Evolutionary conservation across 2,329 filamentous ascomycete genomes (phyloP).

Genomic region (Calonectria pseudoreteaudii): DNA sequence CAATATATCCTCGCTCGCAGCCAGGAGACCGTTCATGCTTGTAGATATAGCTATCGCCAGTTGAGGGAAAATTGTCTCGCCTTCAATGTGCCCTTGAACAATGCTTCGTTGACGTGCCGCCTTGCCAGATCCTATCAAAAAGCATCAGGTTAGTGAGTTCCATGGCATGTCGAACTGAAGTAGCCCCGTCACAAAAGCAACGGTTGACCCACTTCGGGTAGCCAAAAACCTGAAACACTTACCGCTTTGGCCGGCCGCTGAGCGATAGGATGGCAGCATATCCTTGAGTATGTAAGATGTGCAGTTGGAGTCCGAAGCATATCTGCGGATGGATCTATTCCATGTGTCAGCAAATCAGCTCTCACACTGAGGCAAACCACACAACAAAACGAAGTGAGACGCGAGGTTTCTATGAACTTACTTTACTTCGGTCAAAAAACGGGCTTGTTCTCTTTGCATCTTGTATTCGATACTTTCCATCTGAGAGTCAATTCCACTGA

Average conservation of each 20-base stretch:
- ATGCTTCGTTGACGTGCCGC: neutral
- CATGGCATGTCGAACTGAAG: neutral
- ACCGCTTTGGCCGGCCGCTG: neutral
- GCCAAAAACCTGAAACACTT: neutral
- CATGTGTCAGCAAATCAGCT: neutral
- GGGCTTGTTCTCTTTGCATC: conserved; percentile 6
- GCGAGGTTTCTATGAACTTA: neutral
- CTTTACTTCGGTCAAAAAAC: conserved; percentile 16
- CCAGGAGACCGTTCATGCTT: neutral
- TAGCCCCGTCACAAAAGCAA: neutral
- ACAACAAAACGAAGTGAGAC: too few relatives aligned
- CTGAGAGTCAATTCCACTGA: neutral
- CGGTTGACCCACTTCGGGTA: too few relatives aligned
- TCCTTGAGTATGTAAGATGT: conserved; percentile 30
- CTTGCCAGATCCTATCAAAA: neutral
- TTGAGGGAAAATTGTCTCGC: conserved; percentile 1
- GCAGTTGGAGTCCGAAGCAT: conserved; percentile 27
- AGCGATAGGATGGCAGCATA: conserved; percentile 25
- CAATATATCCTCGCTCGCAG: neutral
- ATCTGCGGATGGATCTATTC: conserved; percentile 20
- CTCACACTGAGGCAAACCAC: neutral
- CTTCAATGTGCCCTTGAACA: conserved; percentile 18
- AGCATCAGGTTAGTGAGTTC: neutral
- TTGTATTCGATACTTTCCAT: conserved; percentile 11
- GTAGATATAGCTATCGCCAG: neutral